phyloP scores from a whole-genome alignment of 2,329 filamentous ascomycete species.

The Sphaerulina vaccinii region DNA sequence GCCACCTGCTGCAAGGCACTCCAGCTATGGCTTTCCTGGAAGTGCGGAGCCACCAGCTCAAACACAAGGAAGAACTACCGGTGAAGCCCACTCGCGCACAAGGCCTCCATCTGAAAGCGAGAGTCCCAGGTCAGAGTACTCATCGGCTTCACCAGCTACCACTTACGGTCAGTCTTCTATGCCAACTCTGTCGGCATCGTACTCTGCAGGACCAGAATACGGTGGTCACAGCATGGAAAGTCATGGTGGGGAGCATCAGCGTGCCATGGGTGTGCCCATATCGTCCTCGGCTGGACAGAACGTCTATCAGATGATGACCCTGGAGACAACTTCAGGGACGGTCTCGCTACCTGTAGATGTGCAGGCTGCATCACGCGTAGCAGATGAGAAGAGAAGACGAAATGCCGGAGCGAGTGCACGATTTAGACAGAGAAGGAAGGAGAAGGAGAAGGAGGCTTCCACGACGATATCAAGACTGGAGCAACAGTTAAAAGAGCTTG shows the following conservation, averaged over 20 bases:
- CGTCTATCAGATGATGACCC: constrained; percentile 55
- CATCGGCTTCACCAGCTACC: constrained; percentile 40
- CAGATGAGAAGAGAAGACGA: constrained; percentile 79
- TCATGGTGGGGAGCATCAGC: constrained; percentile 26
- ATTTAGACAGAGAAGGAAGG: constrained; percentile 78
- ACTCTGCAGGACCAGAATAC: constrained; percentile 13
- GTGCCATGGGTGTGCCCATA: constrained; percentile 46
- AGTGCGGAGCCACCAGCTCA: constrained; percentile 40
- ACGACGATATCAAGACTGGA: constrained; percentile 68
- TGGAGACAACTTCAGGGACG: constrained; percentile 51
- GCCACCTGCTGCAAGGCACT: constrained; percentile 39
- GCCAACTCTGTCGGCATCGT: constrained; percentile 25
- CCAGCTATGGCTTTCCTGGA: constrained; percentile 37
- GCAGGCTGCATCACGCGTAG: constrained; percentile 76
- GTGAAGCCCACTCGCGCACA: constrained; percentile 24
- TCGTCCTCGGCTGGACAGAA: constrained; percentile 46
- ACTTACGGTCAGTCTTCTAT: constrained; percentile 26
- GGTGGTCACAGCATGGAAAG: constrained; percentile 8
- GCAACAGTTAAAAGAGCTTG: constrained; percentile 65
- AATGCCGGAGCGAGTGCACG: constrained; percentile 84
- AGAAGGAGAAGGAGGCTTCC: constrained; percentile 72
- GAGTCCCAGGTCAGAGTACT: constrained; percentile 50
- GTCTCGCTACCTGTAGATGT: constrained; percentile 71
- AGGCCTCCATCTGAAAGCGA: constrained; percentile 37
- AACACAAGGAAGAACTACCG: constrained; percentile 42